phyloP scores from a whole-genome alignment of 768 basidiomycete genomes.

The Tylopilus sp. region DNA sequence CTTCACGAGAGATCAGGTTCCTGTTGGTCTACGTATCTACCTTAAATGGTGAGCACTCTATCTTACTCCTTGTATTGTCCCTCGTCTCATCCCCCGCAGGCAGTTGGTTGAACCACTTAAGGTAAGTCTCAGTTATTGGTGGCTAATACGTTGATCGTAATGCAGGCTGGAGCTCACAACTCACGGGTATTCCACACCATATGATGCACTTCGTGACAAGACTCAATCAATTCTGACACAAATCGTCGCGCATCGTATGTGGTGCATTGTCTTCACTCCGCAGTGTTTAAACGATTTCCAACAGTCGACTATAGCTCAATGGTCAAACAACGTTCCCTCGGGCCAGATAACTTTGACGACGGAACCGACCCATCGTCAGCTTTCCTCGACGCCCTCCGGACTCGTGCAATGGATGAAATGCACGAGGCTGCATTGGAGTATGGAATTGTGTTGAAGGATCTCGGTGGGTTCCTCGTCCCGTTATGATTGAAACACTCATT shows the following conservation, averaged over 20 bases:
- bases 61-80: not conserved
- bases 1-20: slow-evolving; percentile 85
- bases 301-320: slow-evolving; percentile 53
- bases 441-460: slow-evolving; percentile 78
- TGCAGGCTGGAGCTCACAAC: slow-evolving; percentile 57
- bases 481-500: slow-evolving; percentile 1
- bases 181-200: slow-evolving; percentile 83
- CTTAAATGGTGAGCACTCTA: slow-evolving; percentile 59
- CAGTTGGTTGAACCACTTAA: slow-evolving; percentile 52
- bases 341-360: slow-evolving; percentile 72
- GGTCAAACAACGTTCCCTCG: slow-evolving; percentile 79
- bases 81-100: slow-evolving; percentile 24
- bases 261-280: not conserved
- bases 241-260: slow-evolving; percentile 73
- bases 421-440: slow-evolving; percentile 79
- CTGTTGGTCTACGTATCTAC: slow-evolving; percentile 79
- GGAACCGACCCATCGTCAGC: slow-evolving; percentile 66
- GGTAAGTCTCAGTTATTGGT: slow-evolving; percentile 19
- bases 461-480: slow-evolving; percentile 43
- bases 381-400: slow-evolving; percentile 78
- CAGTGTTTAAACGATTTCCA: not conserved
- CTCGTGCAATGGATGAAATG: slow-evolving; percentile 85
- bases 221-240: slow-evolving; percentile 85
- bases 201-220: slow-evolving; percentile 75
- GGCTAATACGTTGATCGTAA: slow-evolving; percentile 38